Conservation (phyloP, 345 rosid species). For the Hibiscus syriacus region DNA sequence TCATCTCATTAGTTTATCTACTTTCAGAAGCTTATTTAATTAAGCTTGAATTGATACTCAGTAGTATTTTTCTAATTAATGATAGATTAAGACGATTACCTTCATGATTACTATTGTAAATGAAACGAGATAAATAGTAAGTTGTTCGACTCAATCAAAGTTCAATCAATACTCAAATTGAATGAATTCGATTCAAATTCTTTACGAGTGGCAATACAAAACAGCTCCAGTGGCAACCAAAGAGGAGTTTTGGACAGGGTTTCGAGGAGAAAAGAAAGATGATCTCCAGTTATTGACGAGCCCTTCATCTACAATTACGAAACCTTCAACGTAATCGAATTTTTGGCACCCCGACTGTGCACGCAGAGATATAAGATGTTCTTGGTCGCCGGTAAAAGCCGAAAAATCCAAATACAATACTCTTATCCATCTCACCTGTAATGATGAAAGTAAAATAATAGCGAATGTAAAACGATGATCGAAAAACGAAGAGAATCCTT, state of each 20-base stretch:
- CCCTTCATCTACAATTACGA: constrained; percentile 89
- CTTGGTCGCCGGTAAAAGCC: constrained; percentile 74
- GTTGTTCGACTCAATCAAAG: too few relatives aligned
- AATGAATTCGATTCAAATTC: too few relatives aligned
- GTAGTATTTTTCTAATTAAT: neutral
- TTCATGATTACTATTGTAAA: too few relatives aligned
- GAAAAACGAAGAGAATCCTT: too few relatives aligned
- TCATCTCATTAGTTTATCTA: too few relatives aligned
- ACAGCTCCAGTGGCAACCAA: constrained; percentile 48
- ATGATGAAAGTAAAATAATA: too few relatives aligned
- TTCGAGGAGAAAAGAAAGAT: constrained; percentile 83
- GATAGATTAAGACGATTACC: neutral
- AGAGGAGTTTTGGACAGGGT: constrained; percentile 74
- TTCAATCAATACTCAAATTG: too few relatives aligned
- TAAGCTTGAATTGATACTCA: neutral
- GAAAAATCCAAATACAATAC: constrained; percentile 70
- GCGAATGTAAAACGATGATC: too few relatives aligned
- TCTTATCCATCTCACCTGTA: constrained; percentile 91
- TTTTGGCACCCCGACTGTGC: constrained; percentile 28
- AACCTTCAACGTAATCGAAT: constrained; percentile 94
- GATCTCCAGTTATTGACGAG: constrained; percentile 94
- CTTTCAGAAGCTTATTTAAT: neutral
- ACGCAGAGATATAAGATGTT: constrained; percentile 65
- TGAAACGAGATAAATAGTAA: too few relatives aligned
- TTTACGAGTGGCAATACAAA: constrained; percentile 75